Conservation (phyloP, 441 rosid species). For the Euphorbia corollata region DNA sequence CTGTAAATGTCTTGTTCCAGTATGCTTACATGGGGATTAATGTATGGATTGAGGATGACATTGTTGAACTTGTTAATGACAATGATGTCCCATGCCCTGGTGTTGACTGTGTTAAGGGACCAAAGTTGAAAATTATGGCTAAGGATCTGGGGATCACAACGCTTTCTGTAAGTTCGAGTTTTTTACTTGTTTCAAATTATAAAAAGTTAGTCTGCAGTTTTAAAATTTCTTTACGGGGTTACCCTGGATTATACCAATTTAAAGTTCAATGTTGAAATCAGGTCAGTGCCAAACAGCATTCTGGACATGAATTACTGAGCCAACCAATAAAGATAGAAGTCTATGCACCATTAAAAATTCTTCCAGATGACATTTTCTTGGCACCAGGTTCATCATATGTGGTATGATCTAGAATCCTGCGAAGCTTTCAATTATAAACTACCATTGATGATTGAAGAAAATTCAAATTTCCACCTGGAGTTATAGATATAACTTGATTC, state of each 20-base stretch:
- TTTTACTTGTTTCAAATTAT: constrained; percentile 16
- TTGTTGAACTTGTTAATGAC: constrained; percentile 47
- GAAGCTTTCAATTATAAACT: constrained; percentile 1
- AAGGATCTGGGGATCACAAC: constrained; percentile 73
- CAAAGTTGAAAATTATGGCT: constrained; percentile 56
- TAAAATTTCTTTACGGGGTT: constrained; percentile 9
- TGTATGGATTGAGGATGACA: constrained; percentile 64
- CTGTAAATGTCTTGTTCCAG: constrained; percentile 44
- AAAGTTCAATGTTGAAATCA: constrained; percentile 31
- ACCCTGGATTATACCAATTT: constrained; percentile 22
- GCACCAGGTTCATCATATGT: constrained; percentile 84
- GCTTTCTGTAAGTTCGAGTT: constrained; percentile 56
- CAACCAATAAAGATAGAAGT: constrained; percentile 80
- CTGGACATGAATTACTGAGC: constrained; percentile 69
- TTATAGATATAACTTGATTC: not conserved
- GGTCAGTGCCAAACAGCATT: constrained; percentile 76
- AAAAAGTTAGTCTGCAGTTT: constrained; percentile 4
- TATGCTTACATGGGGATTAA: constrained; percentile 60
- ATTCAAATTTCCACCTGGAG: not conserved
- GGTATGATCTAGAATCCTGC: constrained; percentile 42
- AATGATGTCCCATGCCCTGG: constrained; percentile 35
- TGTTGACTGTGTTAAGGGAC: constrained; percentile 35
- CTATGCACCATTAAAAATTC: constrained; percentile 67
- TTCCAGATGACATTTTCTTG: constrained; percentile 66
- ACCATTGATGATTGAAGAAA: constrained; percentile 3